Evolutionary conservation across 1,284 basidiomycete species (phyloP).

Genomic region (Trichosporon sp.): DNA sequence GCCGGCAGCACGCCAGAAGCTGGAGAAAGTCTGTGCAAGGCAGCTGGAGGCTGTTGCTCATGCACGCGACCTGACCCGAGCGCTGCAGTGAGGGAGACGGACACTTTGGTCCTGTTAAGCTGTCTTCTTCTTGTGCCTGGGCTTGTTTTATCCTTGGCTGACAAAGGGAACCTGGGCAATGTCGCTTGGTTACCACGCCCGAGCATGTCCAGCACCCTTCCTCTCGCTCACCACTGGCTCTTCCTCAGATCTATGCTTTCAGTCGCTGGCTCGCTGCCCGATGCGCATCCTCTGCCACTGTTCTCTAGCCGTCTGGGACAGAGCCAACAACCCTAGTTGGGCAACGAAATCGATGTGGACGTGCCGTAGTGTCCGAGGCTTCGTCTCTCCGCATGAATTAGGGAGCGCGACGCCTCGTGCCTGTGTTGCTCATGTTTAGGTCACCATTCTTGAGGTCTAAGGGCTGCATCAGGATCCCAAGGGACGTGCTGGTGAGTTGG

Average conservation of each 20-base stretch:
- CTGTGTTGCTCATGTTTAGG: slow-evolving; percentile 12
- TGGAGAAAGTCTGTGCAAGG: background rate
- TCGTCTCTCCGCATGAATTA: background rate
- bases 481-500: too few relatives aligned
- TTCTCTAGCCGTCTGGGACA: background rate
- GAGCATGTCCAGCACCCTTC: background rate
- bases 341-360: too few relatives aligned
- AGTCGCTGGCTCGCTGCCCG: background rate
- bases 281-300: too few relatives aligned
- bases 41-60: background rate
- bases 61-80: slow-evolving; percentile 12
- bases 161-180: background rate
- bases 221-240: background rate
- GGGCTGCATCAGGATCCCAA: too few relatives aligned
- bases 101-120: slow-evolving; percentile 9
- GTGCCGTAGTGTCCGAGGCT: slow-evolving; percentile 6
- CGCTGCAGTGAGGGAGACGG: background rate
- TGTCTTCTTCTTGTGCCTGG: slow-evolving; percentile 11
- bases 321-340: background rate
- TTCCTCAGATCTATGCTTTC: background rate
- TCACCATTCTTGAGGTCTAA: background rate
- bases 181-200: slow-evolving; percentile 10
- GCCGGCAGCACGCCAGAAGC: slow-evolving; percentile 11
- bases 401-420: slow-evolving; percentile 3
- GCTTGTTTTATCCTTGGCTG: background rate